These are phyloP conservation scores for Trypanosoma vivax DNA, from an alignment of 208 protist genomes.

Conservation along the genomic window DNA sequence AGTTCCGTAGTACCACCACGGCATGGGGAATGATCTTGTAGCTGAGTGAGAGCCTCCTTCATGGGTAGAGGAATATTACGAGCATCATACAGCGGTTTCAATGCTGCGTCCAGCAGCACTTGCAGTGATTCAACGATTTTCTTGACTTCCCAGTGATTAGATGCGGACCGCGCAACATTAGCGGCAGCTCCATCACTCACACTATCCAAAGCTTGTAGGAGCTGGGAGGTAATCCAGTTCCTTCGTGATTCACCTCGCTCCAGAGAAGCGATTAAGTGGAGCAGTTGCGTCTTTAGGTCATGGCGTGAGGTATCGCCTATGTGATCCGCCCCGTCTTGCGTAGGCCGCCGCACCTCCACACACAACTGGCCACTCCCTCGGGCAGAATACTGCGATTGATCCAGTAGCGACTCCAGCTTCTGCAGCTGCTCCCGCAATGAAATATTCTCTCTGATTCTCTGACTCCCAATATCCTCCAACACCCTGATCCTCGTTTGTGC, in stretches of 20 bases:
- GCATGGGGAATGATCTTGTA: not conserved
- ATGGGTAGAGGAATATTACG: not conserved
- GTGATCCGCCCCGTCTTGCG: not conserved
- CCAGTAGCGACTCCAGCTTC: too few relatives aligned
- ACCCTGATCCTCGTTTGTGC: not conserved
- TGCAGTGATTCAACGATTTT: conserved; percentile 12
- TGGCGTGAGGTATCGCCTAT: conserved; percentile 1
- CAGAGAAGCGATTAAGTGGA: conserved; percentile 1
- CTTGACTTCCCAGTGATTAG: not conserved
- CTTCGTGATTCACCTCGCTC: conserved; percentile 1
- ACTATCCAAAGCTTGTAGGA: conserved; percentile 1
- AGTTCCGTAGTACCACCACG: not conserved
- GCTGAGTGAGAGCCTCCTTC: not conserved
- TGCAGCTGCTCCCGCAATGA: too few relatives aligned
- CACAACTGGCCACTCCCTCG: too few relatives aligned
- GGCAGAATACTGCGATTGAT: too few relatives aligned
- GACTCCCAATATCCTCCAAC: not conserved
- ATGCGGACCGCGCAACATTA: not conserved
- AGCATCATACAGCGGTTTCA: not conserved
- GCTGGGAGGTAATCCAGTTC: conserved; percentile 12
- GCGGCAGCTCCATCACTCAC: not conserved
- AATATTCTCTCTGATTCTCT: too few relatives aligned
- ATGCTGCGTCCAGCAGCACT: not conserved
- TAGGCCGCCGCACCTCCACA: not conserved
- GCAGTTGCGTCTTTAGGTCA: not conserved